These are phyloP conservation scores for Aspergillus taichungensis DNA, from an alignment of 495 filamentous ascomycete genomes.

Conservation along the genomic window DNA sequence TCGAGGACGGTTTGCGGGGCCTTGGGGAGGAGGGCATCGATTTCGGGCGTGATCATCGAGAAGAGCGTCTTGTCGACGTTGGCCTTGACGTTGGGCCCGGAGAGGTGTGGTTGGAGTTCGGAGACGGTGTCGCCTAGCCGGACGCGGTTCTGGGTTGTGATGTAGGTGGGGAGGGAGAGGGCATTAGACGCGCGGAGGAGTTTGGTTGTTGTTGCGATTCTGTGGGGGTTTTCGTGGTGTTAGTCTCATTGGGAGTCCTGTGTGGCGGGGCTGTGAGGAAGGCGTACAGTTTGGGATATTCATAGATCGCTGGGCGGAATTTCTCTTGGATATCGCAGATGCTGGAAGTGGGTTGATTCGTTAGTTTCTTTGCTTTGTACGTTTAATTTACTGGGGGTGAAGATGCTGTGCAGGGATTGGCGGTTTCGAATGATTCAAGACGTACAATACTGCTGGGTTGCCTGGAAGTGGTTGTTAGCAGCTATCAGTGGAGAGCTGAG, in stretches of 20 bases:
- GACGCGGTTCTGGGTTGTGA: conserved; percentile 72
- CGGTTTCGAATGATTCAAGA: conserved; percentile 1
- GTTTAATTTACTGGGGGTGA: not conserved
- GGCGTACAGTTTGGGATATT: conserved; percentile 69
- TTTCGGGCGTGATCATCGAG: conserved; percentile 61
- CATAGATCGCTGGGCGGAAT: conserved; percentile 72
- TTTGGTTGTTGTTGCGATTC: conserved; percentile 32
- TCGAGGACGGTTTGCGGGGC: conserved; percentile 14
- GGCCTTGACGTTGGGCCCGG: conserved; percentile 33
- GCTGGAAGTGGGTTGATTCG: conserved; percentile 34
- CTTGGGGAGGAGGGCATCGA: conserved; percentile 26
- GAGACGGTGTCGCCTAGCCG: conserved; percentile 70
- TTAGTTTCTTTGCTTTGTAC: conserved; percentile 5
- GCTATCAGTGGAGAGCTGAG: not conserved
- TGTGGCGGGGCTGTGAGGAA: not conserved
- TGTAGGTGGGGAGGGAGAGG: conserved; percentile 69
- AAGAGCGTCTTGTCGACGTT: conserved; percentile 81
- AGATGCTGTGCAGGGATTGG: no score
- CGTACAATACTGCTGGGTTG: conserved; percentile 63
- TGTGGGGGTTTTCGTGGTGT: not conserved
- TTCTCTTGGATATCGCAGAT: conserved; percentile 95
- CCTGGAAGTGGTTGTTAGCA: conserved; percentile 32
- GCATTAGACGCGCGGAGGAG: conserved; percentile 38
- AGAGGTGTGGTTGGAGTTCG: conserved; percentile 47
- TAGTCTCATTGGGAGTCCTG: not conserved